Conservation (phyloP, 2,329 filamentous ascomycete genomes). For the Calonectria pseudoreteaudii region DNA sequence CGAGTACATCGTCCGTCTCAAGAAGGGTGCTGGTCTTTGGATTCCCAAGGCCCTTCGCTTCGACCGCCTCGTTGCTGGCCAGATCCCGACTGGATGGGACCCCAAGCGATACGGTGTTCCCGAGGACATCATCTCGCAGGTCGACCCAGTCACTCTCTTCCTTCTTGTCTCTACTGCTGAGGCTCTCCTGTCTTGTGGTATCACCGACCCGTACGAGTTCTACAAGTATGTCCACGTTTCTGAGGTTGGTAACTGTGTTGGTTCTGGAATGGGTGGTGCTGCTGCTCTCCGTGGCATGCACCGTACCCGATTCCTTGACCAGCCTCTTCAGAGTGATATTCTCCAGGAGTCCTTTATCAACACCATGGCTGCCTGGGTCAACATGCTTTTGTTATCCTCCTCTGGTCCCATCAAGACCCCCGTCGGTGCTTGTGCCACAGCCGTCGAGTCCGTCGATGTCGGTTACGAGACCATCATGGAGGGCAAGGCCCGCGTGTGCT, state of each 20-base stretch:
- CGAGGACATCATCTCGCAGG: conserved; percentile 97
- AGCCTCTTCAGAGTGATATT: conserved; percentile 98
- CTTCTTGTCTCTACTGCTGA: conserved; percentile 95
- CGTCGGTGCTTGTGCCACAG: conserved; percentile 95
- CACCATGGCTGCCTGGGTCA: conserved; percentile 99
- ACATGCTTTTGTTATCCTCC: conserved; percentile 97
- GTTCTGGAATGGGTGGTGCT: conserved; percentile 97
- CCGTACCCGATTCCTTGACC: conserved; percentile 96
- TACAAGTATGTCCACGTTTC: conserved; percentile 99
- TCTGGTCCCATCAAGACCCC: conserved; percentile 99
- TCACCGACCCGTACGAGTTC: conserved; percentile 99
- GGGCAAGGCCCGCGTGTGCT: conserved; percentile 96
- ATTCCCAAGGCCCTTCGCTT: conserved; percentile 98
- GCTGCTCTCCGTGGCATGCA: conserved; percentile 96
- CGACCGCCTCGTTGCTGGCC: conserved; percentile 95
- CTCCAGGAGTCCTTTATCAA: conserved; percentile 99
- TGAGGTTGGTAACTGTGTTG: conserved; percentile 97
- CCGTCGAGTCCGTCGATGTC: conserved; percentile 96
- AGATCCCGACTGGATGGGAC: conserved; percentile 97
- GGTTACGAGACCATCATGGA: conserved; percentile 99
- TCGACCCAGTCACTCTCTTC: conserved; percentile 95
- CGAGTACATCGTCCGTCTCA: conserved; percentile 93
- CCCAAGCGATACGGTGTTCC: conserved; percentile 96
- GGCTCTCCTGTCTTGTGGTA: conserved; percentile 89
- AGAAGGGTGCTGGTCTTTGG: conserved; percentile 93